A percentile compares a stretch with the other conserved stretches of the same genome.
Conservation (phyloP, 139 green algal genomes). For the Nannochloris sp. region DNA sequence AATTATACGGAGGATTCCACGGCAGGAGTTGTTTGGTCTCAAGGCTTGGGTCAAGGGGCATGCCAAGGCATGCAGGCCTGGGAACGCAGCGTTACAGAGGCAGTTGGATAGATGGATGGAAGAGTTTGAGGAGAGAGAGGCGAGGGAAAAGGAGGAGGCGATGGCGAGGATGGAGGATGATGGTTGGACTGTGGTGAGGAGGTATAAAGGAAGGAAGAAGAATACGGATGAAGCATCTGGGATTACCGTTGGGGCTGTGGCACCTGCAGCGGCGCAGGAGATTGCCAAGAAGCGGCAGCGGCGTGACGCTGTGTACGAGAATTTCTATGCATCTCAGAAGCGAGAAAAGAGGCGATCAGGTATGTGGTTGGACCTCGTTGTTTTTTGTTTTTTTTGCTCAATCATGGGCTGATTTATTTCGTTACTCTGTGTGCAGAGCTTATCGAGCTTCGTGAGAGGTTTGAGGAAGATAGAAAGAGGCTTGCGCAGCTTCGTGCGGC, state of each 20-base stretch:
- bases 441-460: conserved; percentile 49
- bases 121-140: conserved; percentile 46
- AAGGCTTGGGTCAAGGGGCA: conserved; percentile 58
- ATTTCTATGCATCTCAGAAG: conserved; percentile 76
- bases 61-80: conserved; percentile 33
- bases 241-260: conserved; percentile 42
- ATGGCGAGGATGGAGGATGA: conserved; percentile 46
- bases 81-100: conserved; percentile 21
- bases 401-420: no score
- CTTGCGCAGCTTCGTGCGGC: conserved; percentile 42
- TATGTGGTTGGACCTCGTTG: conserved; percentile 18
- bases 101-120: conserved; percentile 62
- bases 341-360: conserved; percentile 43
- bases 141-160: conserved; percentile 18
- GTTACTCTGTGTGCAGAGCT: conserved; percentile 29
- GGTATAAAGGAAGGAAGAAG: conserved; percentile 53
- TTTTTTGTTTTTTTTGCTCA: background rate
- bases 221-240: conserved; percentile 21
- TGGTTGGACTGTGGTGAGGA: conserved; percentile 73
- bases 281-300: conserved; percentile 17
- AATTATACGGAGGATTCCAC: conserved; percentile 14
- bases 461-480: conserved; percentile 51
- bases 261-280: conserved; percentile 27
- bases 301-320: conserved; percentile 7
- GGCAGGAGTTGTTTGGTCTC: conserved; percentile 23